phyloP scores from a whole-genome alignment of 2,329 filamentous ascomycete species.

The Clarireedia monteithiana region DNA sequence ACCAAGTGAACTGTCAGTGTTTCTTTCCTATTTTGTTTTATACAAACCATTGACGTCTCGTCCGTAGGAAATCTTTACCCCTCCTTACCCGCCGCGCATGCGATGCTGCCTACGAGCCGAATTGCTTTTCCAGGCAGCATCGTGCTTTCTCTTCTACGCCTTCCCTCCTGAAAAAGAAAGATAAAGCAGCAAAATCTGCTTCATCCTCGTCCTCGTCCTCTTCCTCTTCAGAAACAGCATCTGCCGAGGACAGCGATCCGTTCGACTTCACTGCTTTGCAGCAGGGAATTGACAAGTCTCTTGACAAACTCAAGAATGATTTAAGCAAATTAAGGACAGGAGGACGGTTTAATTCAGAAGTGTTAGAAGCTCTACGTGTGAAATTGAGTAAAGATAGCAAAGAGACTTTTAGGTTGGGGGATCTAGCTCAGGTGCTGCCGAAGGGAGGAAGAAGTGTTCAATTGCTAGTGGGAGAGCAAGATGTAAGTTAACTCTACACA shows the following conservation, averaged over 20 bases:
- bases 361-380: constrained; percentile 55
- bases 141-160: constrained; percentile 13
- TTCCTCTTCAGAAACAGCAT: neutral
- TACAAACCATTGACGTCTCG: no score
- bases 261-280: constrained; percentile 54
- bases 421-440: constrained; percentile 60
- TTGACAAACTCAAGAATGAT: constrained; percentile 51
- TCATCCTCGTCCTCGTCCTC: constrained; percentile 13
- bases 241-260: constrained; percentile 37
- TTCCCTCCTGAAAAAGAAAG: constrained; percentile 23
- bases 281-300: constrained; percentile 43
- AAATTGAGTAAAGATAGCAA: constrained; percentile 44
- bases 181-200: constrained; percentile 9
- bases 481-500: constrained; percentile 37
- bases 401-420: constrained; percentile 46
- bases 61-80: neutral
- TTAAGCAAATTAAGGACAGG: constrained; percentile 54
- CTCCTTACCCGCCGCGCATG: neutral
- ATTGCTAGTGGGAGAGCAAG: constrained; percentile 56
- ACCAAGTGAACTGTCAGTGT: neutral
- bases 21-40: no score
- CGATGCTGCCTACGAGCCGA: no score
- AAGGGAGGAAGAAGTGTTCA: constrained; percentile 53
- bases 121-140: neutral
- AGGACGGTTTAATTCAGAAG: constrained; percentile 53